Percentiles rank a stretch among this genome's conserved stretches.
phyloP scores from a whole-genome alignment of 148 eudicot species.

The Camellia lanceoleosa region DNA sequence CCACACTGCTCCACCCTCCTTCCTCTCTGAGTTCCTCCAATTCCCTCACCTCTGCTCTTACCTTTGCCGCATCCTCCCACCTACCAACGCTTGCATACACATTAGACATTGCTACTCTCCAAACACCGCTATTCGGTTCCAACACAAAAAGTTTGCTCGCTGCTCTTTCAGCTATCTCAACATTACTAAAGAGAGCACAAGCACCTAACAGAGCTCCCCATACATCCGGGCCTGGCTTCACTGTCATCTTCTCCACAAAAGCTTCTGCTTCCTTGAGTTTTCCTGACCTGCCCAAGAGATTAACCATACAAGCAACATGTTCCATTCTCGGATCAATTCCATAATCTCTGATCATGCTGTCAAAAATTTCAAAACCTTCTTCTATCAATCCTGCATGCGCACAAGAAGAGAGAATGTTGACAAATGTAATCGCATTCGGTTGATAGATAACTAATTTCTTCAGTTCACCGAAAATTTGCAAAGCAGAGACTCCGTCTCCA shows the following conservation, averaged over 20 bases:
- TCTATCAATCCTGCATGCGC: conserved; percentile 29
- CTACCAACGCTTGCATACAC: conserved; percentile 24
- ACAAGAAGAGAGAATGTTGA: conserved; percentile 24
- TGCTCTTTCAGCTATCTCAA: conserved; percentile 18
- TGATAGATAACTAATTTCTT: conserved; percentile 1
- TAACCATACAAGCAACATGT: conserved; percentile 28
- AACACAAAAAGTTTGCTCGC: conserved; percentile 20
- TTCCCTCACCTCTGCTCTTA: conserved; percentile 15
- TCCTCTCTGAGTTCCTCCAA: conserved; percentile 11
- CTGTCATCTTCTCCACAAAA: conserved; percentile 25
- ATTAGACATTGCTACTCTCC: conserved; percentile 25
- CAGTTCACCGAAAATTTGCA: conserved; percentile 6
- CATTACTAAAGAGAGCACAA: conserved; percentile 17
- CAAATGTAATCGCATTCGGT: conserved; percentile 24
- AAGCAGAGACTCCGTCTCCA: conserved; percentile 18
- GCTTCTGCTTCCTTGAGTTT: conserved; percentile 25
- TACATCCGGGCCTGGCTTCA: conserved; percentile 12
- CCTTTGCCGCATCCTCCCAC: conserved; percentile 19
- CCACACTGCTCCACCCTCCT: conserved; percentile 34
- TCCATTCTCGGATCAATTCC: conserved; percentile 14
- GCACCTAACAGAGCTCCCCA: conserved; percentile 30
- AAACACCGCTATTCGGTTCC: conserved; percentile 13
- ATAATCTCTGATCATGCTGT: conserved; percentile 13
- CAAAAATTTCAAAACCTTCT: conserved; percentile 12
- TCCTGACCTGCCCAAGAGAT: conserved; percentile 27